A percentile compares a stretch with the other conserved stretches of the same genome.
Evolutionary conservation across 2,329 filamentous ascomycete genomes (phyloP).

Genomic region (Diaporthe velutina): DNA sequence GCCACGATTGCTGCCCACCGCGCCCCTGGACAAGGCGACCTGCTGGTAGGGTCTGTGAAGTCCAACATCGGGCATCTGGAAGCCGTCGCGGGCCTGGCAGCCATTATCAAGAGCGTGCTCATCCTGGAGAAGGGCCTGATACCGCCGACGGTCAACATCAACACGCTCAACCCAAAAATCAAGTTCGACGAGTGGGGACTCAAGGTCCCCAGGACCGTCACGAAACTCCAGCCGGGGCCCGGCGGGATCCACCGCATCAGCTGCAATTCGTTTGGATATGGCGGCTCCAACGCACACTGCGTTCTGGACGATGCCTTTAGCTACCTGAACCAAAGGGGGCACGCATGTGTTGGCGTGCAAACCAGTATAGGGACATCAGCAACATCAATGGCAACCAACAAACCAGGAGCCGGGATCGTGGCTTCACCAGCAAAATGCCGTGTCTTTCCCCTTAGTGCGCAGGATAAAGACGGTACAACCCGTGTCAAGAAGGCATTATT

Average conservation of each 20-base stretch:
- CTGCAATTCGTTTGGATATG: slow-evolving; percentile 14
- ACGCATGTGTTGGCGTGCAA: not conserved
- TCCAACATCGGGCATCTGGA: slow-evolving; percentile 42
- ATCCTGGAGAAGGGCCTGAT: slow-evolving; percentile 38
- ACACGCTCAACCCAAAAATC: slow-evolving; percentile 39
- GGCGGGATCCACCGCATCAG: not conserved
- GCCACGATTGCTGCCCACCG: not conserved
- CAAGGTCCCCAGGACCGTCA: not conserved
- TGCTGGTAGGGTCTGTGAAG: slow-evolving; percentile 50
- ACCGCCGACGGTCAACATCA: slow-evolving; percentile 43
- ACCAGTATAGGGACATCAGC: not conserved
- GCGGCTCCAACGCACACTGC: not conserved
- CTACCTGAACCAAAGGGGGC: not conserved
- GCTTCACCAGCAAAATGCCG: not conserved
- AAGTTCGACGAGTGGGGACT: not conserved
- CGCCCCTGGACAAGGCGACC: slow-evolving; percentile 2
- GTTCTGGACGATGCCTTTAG: slow-evolving; percentile 8
- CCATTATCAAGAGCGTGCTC: slow-evolving; percentile 4
- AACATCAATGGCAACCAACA: not conserved
- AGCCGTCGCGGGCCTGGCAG: not conserved
- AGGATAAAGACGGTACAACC: not conserved
- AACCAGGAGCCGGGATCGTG: not conserved
- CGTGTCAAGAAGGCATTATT: not conserved
- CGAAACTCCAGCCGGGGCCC: not conserved
- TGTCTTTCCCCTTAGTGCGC: not conserved